Evolutionary conservation across 2,329 filamentous ascomycete genomes (phyloP), one percentile per base, ranked within the genome.

Genomic region (Aspergillus sojae): DNA sequence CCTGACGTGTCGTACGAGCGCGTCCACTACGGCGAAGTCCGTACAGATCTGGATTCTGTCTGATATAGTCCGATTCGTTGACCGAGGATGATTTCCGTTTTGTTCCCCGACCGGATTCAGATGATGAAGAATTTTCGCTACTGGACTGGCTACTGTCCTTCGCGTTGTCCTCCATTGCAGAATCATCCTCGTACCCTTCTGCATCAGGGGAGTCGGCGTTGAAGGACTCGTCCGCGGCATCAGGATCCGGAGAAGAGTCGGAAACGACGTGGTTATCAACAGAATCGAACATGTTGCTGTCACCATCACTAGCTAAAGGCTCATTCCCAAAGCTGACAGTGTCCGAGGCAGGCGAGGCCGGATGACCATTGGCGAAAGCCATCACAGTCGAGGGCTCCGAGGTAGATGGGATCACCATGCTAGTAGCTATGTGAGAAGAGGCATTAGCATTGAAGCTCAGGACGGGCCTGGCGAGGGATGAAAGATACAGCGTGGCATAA

Each of bases 31-130:
- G 88, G 71, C 95, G 89, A 70, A 99, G 84, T 55, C 95, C 95
- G 82, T 98, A 99, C 10, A 99, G 84, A 80, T 97, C 93, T 52
- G 95, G 95, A 73, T 99, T 96, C 74, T 92, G 91, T 72, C 90
- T 86, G 71, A 98, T 97, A 74, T 89, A 94, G 54, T 93, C 89
- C 63, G 95, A 90, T 71, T 95, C 91, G 58, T 90, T 88, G 43
- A 86, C 79, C 76, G 74, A 84, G 77, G 68, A 84, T 79, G 80
- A 92, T 91, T 79, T 88, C 68, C 93, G 90, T 84, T 97, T 97
- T 65, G 84, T 79, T 57, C 85, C 86, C 74, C 88, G 85, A 67
- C 85, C 85, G 50, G 90, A 91, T 71, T 89, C 89, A 72, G 88
- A 86, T 54, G 93, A 95, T 74, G 87, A 88, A 68, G 89, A 91